Percentiles rank a stretch among this genome's conserved stretches.
Evolutionary conservation across 208 protist genomes (phyloP).

Genomic region (Acanthamoeba divionensis): DNA sequence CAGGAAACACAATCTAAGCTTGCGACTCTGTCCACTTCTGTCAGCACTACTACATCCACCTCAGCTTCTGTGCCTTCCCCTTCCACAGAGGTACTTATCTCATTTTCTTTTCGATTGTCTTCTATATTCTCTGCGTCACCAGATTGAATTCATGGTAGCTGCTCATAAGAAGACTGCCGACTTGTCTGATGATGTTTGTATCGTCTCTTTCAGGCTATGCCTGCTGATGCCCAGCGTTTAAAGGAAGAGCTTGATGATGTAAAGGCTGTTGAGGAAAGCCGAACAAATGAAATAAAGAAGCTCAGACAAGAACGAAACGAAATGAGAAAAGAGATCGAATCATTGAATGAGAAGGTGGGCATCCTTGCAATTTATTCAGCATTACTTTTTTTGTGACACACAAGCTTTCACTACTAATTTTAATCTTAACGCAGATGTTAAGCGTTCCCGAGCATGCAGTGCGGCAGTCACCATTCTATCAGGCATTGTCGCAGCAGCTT

Average conservation of each 20-base stretch:
- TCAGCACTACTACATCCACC: neutral
- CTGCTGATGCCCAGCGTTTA: neutral
- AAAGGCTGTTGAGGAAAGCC: neutral
- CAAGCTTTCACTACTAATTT: neutral
- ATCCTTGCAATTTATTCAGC: neutral
- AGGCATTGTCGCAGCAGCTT: neutral
- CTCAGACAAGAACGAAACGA: constrained; percentile 8
- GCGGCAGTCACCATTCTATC: neutral
- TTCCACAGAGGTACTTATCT: too few species aligned
- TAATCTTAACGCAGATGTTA: neutral
- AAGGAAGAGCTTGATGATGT: constrained; percentile 2
- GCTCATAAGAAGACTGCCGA: too few species aligned
- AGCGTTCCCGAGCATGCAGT: neutral
- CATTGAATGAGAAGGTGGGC: neutral
- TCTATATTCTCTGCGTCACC: too few species aligned
- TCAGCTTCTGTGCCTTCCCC: neutral
- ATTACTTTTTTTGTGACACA: neutral
- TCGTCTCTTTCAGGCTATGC: too few species aligned
- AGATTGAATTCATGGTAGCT: too few species aligned
- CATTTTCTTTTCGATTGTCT: too few species aligned
- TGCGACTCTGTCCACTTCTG: neutral
- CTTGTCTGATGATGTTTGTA: too few species aligned
- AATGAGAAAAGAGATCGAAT: neutral
- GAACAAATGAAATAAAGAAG: constrained; percentile 36
- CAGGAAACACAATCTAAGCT: constrained; percentile 1